A percentile compares a stretch with the other conserved stretches of the same genome.
These are phyloP conservation scores for Verticillium dahliae DNA, from an alignment of 2,329 filamentous ascomycete species.

Conservation along the genomic window DNA sequence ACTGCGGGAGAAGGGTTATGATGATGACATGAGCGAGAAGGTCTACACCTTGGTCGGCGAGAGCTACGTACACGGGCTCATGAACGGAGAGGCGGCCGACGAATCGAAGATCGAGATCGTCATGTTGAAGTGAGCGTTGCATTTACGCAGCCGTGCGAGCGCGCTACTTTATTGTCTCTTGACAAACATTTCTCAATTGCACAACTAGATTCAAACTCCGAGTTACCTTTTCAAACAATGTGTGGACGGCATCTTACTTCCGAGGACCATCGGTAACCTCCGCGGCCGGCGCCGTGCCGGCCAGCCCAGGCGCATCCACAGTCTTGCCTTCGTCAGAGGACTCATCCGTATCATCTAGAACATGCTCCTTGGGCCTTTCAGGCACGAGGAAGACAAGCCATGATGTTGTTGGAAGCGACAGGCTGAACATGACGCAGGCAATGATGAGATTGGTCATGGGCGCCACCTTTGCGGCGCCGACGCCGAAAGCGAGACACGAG, in stretches of 20 bases:
- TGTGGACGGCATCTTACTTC: neutral
- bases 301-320: neutral
- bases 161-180: neutral
- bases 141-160: neutral
- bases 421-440: constrained; percentile 38
- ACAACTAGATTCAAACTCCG: too few relatives aligned
- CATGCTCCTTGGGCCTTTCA: constrained; percentile 20
- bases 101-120: neutral
- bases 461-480: constrained; percentile 36
- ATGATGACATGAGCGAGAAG: neutral
- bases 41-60: neutral
- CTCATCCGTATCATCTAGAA: neutral
- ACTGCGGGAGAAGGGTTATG: neutral
- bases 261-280: neutral
- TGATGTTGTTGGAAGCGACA: constrained; percentile 30
- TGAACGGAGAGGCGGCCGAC: constrained; percentile 2
- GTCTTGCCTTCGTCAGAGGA: neutral
- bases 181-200: neutral
- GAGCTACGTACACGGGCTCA: constrained; percentile 6
- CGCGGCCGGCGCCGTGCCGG: neutral
- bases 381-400: constrained; percentile 28
- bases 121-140: neutral
- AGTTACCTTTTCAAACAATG: neutral
- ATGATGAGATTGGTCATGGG: constrained; percentile 42
- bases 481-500: constrained; percentile 36